Base-by-base conservation (phyloP, 805 yeast genomes). In the Metschnikowia matae region DNA sequence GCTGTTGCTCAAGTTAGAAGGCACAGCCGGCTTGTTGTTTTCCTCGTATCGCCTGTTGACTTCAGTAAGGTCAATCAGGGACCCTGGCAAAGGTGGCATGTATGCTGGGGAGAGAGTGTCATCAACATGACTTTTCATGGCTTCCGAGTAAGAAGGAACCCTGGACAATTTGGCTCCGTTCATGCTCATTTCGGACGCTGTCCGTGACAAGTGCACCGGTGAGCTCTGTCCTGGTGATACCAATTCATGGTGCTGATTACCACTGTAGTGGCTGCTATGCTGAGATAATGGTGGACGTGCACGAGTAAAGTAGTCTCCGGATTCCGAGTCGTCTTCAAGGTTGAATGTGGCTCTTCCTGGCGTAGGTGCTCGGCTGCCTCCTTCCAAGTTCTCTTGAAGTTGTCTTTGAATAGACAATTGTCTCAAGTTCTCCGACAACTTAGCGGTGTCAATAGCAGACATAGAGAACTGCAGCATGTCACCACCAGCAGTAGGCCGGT, bases 121-220 rank as follows among this genome's bases (percentile, higher is more conserved):
- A 10, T 75, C 67, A 10, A 63, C 64, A 42, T 77, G 83, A 2
- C 80, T 66, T 59, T 79, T 80, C 65, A 90, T 67, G 0, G 98
- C 97, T 32, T 87, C 84, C 6, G 77, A 78, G 66, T 92, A 92
- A 0, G 96, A 83, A 0, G 98, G 98, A 6, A 92, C 96, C 44
- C 81, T 71, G 18, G 86, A 82, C 42, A 52, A 46, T 5, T 45
- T 36, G 18, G 42, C 47, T 6, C 37, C 46, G 6, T 44, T 47
- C 55, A 89, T 39, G 35, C 56, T 53, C 14, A 52, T 53, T 34
- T 69, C 77, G 1, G 89, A 83, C 47, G 76, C 78, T 14, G 72
- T 80, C 49, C 90, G 72, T 2, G 90, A 82, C 44, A 84, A 63
- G 59, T 84, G 83, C 10, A 68, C 59, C 0, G 79, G 82, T 0